These are phyloP conservation scores for Trichocomaceae sp. DNA, from an alignment of 2,329 filamentous ascomycete genomes.

Conservation along the genomic window DNA sequence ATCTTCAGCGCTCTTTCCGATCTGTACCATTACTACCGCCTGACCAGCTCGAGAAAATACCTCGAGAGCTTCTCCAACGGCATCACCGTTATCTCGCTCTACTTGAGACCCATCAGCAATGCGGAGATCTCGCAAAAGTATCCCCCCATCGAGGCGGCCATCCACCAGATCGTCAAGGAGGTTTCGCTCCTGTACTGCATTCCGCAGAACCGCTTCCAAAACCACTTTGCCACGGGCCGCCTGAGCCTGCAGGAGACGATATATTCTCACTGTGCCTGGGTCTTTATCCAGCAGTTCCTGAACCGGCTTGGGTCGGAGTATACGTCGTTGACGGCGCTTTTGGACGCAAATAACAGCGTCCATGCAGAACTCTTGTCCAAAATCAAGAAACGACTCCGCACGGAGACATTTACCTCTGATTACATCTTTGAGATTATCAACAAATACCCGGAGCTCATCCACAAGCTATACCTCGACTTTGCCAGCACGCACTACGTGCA, in stretches of 20 bases:
- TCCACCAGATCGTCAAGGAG: slow-evolving; percentile 98
- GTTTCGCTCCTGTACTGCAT: slow-evolving; percentile 95
- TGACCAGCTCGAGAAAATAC: slow-evolving; percentile 95
- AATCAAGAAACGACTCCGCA: slow-evolving; percentile 89
- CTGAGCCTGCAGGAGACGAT: slow-evolving; percentile 94
- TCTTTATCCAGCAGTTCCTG: slow-evolving; percentile 96
- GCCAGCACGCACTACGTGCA: slow-evolving; percentile 77
- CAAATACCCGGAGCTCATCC: slow-evolving; percentile 78
- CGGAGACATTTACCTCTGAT: slow-evolving; percentile 94
- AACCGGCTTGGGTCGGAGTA: slow-evolving; percentile 93
- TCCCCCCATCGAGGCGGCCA: slow-evolving; percentile 85
- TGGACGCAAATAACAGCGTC: slow-evolving; percentile 73
- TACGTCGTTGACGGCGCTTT: slow-evolving; percentile 70
- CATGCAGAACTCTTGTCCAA: slow-evolving; percentile 86
- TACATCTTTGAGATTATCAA: slow-evolving; percentile 98
- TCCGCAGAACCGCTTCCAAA: slow-evolving; percentile 92
- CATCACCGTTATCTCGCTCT: slow-evolving; percentile 93
- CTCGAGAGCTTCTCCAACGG: slow-evolving; percentile 99
- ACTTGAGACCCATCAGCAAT: slow-evolving; percentile 67
- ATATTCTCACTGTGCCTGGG: slow-evolving; percentile 95
- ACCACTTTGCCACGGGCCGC: slow-evolving; percentile 75
- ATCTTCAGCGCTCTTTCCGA: slow-evolving; percentile 94
- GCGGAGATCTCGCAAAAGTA: slow-evolving; percentile 50
- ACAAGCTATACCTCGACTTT: slow-evolving; percentile 84
- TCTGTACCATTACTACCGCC: slow-evolving; percentile 96